phyloP scores from a whole-genome alignment of 495 filamentous ascomycete species.

The Ramalina intermedia region DNA sequence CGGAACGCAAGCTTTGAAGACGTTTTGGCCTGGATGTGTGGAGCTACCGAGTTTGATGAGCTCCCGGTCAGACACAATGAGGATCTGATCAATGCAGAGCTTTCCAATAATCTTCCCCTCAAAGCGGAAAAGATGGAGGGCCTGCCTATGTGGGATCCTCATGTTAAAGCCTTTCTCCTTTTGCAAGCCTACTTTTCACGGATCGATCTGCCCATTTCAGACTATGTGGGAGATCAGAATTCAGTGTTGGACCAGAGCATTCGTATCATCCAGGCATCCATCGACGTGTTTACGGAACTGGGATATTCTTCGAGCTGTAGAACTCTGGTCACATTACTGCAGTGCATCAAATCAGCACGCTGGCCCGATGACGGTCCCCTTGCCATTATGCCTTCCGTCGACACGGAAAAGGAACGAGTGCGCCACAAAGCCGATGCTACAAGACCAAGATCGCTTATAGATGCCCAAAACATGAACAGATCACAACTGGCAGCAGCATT shows the following conservation, averaged over 20 bases:
- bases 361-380: slow-evolving; percentile 78
- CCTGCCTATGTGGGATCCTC: slow-evolving; percentile 93
- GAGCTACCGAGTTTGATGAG: slow-evolving; percentile 91
- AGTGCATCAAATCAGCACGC: slow-evolving; percentile 79
- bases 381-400: slow-evolving; percentile 69
- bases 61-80: slow-evolving; percentile 98
- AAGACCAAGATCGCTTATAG: slow-evolving; percentile 11
- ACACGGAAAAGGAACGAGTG: slow-evolving; percentile 24
- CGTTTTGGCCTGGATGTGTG: slow-evolving; percentile 80
- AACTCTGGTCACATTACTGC: slow-evolving; percentile 72
- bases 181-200: slow-evolving; percentile 91
- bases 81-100: slow-evolving; percentile 89
- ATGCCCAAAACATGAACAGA: slow-evolving; percentile 15
- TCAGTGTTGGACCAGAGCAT: slow-evolving; percentile 88
- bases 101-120: slow-evolving; percentile 66
- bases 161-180: slow-evolving; percentile 90
- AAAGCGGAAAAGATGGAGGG: slow-evolving; percentile 48
- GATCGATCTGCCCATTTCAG: slow-evolving; percentile 81
- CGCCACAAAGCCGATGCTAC: neutral
- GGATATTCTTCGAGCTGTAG: slow-evolving; percentile 59
- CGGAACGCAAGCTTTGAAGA: slow-evolving; percentile 69
- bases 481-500: slow-evolving; percentile 15
- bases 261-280: slow-evolving; percentile 80
- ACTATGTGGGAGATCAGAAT: slow-evolving; percentile 91
- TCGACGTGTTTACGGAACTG: slow-evolving; percentile 88